Base-by-base conservation (phyloP, 208 protist genomes). In the Crithidia expoeki region DNA sequence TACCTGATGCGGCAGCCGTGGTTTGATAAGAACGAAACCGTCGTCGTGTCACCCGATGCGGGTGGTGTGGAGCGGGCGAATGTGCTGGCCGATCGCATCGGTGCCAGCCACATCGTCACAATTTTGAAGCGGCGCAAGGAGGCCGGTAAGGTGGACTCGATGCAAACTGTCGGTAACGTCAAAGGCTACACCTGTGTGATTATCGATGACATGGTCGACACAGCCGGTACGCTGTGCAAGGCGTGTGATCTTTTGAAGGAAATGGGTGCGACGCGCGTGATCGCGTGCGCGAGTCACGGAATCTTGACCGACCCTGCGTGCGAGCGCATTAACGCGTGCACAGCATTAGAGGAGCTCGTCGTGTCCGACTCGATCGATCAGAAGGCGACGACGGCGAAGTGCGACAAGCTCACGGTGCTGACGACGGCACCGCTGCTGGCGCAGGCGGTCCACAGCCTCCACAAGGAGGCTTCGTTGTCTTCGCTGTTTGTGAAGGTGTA, bases 191-290 rank as follows among this genome's bases (percentile, higher is more conserved):
- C 94, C 27, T 94, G 86, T 72, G 85, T 99, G 38, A 97, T 99
- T 44, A 83, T 98, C 25, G 98, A 99, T 60, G 98, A 99, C 77
- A 99, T 99, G 85, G 91, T 98, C 47, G 98, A 99, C 75, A 99
- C 98, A 10, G 97, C 89, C 2, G 96, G 96, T 32, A 98, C 98
- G 14, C 89, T 99, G 23, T 90, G 76, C 75, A 98, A 96, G 65
- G 96, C 97, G 27, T 94, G 88, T 50, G 82, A 93, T 38, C 65
- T 97, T 47, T 79, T 97, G 25, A 93, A 89, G 68, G 88, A 93
- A 47, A 95, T 94, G 90, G 93, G 93, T 5, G 98, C 98, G 4
- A 78, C 76, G 30, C 84, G 86, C 47, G 91, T 99, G 1, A 95
- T 98, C 66, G 97, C 97, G 12, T 96, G 91, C 49, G 90, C 94